Evolutionary conservation across 2,329 filamentous ascomycete genomes (phyloP), one percentile per base, ranked within the genome.

Genomic region (Cercospora sesami): DNA sequence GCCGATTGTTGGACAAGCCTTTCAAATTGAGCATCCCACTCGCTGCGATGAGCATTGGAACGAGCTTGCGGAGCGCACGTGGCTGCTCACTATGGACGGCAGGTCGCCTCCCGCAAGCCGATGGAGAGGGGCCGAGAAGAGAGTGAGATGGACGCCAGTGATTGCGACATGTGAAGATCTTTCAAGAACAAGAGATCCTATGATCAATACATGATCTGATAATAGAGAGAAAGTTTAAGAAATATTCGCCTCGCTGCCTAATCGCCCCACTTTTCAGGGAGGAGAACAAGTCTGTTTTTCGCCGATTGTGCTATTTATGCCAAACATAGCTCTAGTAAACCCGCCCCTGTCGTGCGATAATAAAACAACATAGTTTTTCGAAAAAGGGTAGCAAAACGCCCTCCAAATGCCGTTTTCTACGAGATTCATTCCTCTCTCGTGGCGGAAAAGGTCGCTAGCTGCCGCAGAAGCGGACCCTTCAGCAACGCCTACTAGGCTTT

Each of bases 221-320:
- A 12, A 10, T 6, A 23, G 18, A 5, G 18, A 12, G 18, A 9
- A 51, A 12, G 9, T 9, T 21, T 23, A 6, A n/a, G 8, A 45
- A 18, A 4, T 12, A 26, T 21, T 23, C 45, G 45, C 45, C 45
- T 51, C 45, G 6, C 45, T 12, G 12, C 5, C 45, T 12, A 26
- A 51, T 51, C 26, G 21, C 45, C 16, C 5, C 45, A 14, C 14
- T 23, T 21, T 21, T 7, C 16, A n/a, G 36, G 36, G 16, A 16
- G 1, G 10, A 14, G 23, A 48, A 6, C 10, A 23, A 51, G 18
- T 60, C 10, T 23, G 31, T 21, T 36, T 42, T 26, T 63, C 36
- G 36, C 18, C 21, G 60, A 42, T 23, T 53, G 60, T 63, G 60
- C 60, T 63, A 63, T 53, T 63, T 45, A 48, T 63, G 60, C 60